Conservation (phyloP, 2,329 filamentous ascomycete species). For the Cladosporium austrohemisphaericum region DNA sequence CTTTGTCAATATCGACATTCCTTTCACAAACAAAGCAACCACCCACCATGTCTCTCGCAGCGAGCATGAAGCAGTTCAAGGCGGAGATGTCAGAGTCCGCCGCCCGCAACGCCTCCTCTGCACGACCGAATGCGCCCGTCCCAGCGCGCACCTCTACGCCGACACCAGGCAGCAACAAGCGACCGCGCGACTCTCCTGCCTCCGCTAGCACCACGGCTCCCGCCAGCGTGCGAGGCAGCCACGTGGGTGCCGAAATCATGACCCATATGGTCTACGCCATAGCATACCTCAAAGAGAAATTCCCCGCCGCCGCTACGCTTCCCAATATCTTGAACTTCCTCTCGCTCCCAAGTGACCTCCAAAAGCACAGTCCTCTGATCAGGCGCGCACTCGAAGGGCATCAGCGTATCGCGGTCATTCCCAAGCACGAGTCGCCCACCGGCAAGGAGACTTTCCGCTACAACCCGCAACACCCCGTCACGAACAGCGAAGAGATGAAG, state of each 20-base stretch:
- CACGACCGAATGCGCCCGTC: slow-evolving; percentile 22
- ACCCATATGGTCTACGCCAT: slow-evolving; percentile 86
- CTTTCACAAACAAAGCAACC: background rate
- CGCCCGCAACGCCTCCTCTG: slow-evolving; percentile 27
- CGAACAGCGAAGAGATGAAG: slow-evolving; percentile 71
- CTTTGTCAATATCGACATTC: background rate
- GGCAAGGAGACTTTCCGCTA: slow-evolving; percentile 74
- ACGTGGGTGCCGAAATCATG: slow-evolving; percentile 69
- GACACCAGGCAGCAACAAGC: slow-evolving; percentile 6
- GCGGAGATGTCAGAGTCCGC: slow-evolving; percentile 29
- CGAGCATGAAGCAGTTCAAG: slow-evolving; percentile 29
- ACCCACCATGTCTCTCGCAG: slow-evolving; percentile 30
- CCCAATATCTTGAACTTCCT: slow-evolving; percentile 77
- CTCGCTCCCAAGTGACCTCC: slow-evolving; percentile 54
- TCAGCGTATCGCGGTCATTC: slow-evolving; percentile 58
- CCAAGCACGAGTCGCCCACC: slow-evolving; percentile 28
- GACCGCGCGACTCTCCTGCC: slow-evolving; percentile 6
- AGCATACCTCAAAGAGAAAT: slow-evolving; percentile 70
- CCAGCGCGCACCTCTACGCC: slow-evolving; percentile 23
- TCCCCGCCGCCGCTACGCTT: slow-evolving; percentile 63
- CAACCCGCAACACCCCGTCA: slow-evolving; percentile 78
- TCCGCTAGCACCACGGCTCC: background rate
- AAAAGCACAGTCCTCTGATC: slow-evolving; percentile 53
- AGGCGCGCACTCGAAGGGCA: slow-evolving; percentile 64
- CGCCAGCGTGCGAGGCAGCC: slow-evolving; percentile 50